Evolutionary conservation across 139 green algal species (phyloP), one percentile per base, ranked within the genome.

Genomic region (Coccomyxa sp.): DNA sequence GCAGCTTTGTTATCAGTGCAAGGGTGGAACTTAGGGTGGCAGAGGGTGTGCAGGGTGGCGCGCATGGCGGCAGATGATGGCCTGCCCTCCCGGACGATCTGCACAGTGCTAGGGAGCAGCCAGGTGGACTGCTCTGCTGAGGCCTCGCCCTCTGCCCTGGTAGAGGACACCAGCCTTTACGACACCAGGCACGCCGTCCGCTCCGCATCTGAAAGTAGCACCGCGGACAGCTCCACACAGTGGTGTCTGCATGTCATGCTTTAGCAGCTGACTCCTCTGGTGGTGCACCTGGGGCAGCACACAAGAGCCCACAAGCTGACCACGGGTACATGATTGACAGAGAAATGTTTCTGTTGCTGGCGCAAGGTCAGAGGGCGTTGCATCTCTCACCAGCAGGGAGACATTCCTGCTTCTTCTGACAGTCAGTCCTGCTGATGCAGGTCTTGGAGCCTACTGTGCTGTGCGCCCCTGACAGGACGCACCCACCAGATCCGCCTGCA

Each of bases 401-500:
- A 12, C 44, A 12, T 16, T 58, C 14, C 44, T 29, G 44, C 14
- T 16, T 58, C 44, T 12, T 58, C 16, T 58, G 44, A 58, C 44
- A 29, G 14, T 58, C 44, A 58, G 14, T 29, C 12, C 16, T 12
- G 18, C 22, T 12, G 31, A 69, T 81, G 35, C 40, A 75, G 37
- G 6, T 82, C 82, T 2, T 85, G 82, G 0, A 83, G 78, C 7
- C 78, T 94, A 22, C 44, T 92, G 35, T 69, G 82, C n/a, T 90
- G 84, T 64, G 78, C 71, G 16, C 90, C 90, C 31, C 83, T 79
- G 16, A 89, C 90, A 31, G 90, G 90, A 0, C 81, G 90, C 36
- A 94, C 90, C 16, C 90, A 95, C 54, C 91, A 95, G 81, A 95
- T 95, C 70, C 85, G 91, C 10, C 78, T 95, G 70, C 91, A 95